phyloP scores from a whole-genome alignment of 2,329 filamentous ascomycete genomes.

The Aspergillus pseudoglaucus region DNA sequence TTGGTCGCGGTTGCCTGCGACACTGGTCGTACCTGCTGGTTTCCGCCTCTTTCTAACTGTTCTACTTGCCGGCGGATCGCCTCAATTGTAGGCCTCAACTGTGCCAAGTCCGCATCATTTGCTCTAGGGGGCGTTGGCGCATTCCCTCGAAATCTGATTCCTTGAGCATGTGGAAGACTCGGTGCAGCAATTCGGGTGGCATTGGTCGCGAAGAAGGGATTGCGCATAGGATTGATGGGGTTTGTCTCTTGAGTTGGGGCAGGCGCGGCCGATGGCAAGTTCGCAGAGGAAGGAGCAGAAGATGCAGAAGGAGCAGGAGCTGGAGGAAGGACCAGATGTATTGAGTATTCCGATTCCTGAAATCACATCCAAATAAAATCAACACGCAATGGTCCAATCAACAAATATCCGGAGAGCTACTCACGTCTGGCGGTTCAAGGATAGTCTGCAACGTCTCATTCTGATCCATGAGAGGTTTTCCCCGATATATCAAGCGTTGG shows the following conservation, averaged over 20 bases:
- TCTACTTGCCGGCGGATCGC: constrained; percentile 16
- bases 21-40: constrained; percentile 1
- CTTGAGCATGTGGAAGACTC: constrained; percentile 2
- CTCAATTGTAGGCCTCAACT: constrained; percentile 17
- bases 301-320: constrained; percentile 13
- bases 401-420: constrained; percentile 13
- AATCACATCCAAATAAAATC: neutral
- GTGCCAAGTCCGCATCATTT: constrained; percentile 13
- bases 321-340: constrained; percentile 41
- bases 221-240: constrained; percentile 7
- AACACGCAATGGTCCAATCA: constrained; percentile 1
- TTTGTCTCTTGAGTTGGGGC: constrained; percentile 3
- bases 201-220: constrained; percentile 4
- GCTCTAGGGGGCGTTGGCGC: constrained; percentile 1
- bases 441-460: constrained; percentile 44
- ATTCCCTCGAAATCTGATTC: constrained; percentile 4
- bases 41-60: constrained; percentile 8
- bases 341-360: constrained; percentile 24
- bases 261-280: constrained; percentile 2
- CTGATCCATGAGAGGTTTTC: constrained; percentile 47
- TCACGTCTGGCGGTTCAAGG: constrained; percentile 46
- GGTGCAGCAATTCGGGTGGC: constrained; percentile 3
- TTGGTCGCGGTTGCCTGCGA: constrained; percentile 3
- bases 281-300: constrained; percentile 5
- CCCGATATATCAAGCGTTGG: constrained; percentile 55